phyloP scores from a whole-genome alignment of 345 rosid species.

The Aegle marmelos region DNA sequence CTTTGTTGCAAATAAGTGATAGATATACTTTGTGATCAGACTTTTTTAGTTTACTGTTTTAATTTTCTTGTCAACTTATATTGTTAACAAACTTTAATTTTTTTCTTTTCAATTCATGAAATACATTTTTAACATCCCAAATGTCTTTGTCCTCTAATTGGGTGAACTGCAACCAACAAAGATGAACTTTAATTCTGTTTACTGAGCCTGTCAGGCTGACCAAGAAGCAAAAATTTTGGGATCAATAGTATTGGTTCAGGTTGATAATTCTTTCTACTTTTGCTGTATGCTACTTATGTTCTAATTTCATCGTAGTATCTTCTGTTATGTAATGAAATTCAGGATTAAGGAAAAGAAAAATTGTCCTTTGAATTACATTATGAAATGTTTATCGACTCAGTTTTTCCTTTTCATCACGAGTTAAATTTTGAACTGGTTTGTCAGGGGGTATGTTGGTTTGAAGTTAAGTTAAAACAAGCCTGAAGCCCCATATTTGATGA shows the following conservation, averaged over 20 bases:
- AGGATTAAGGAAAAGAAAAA: neutral
- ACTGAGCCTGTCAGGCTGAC: no score
- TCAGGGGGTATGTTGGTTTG: slow-evolving; percentile 98
- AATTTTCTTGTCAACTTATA: neutral
- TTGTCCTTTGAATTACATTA: slow-evolving; percentile 18
- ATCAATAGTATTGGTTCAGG: neutral
- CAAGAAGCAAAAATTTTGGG: no score
- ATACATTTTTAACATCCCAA: no score
- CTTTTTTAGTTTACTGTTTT: neutral
- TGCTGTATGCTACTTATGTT: neutral
- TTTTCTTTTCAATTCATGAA: no score
- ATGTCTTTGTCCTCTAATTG: no score
- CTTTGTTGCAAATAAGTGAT: neutral
- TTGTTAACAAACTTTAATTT: no score
- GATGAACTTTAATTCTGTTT: no score
- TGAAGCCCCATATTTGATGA: slow-evolving; percentile 74
- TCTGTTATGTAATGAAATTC: neutral
- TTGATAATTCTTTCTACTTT: neutral
- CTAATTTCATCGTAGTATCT: neutral
- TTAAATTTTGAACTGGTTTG: slow-evolving; percentile 77
- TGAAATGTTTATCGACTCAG: slow-evolving; percentile 24
- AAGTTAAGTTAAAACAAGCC: slow-evolving; percentile 76
- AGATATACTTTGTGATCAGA: neutral
- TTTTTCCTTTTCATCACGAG: slow-evolving; percentile 32
- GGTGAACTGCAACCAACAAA: no score